A percentile compares a stretch with the other conserved stretches of the same genome.
Conservation (phyloP, 208 protist species). For the Leishmania tarentolae region DNA sequence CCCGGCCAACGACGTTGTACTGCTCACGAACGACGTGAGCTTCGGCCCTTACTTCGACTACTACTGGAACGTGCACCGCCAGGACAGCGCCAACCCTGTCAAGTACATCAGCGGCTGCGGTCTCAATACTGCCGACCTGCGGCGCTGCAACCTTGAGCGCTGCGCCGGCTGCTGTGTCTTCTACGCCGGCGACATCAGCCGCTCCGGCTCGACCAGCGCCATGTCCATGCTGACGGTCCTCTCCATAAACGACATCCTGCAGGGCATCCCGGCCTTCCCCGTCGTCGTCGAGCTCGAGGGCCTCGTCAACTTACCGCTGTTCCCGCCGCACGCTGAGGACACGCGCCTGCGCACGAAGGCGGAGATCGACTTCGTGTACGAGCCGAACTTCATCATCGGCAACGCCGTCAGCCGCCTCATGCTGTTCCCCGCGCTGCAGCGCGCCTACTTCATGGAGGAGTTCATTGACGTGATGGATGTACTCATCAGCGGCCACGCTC, state of each 20-base stretch:
- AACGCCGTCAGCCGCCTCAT: slow-evolving; percentile 83
- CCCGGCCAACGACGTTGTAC: slow-evolving; percentile 71
- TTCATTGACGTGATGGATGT: slow-evolving; percentile 83
- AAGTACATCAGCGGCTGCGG: slow-evolving; percentile 76
- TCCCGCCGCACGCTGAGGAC: slow-evolving; percentile 75
- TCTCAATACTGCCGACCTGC: slow-evolving; percentile 69
- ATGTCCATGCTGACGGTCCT: slow-evolving; percentile 78
- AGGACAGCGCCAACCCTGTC: slow-evolving; percentile 41
- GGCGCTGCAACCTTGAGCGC: slow-evolving; percentile 69
- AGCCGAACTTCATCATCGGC: slow-evolving; percentile 85
- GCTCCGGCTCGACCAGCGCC: slow-evolving; percentile 72
- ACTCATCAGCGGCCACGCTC: slow-evolving; percentile 67
- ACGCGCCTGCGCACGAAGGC: slow-evolving; percentile 58
- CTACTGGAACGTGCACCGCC: slow-evolving; percentile 46
- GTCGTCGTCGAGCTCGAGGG: slow-evolving; percentile 82
- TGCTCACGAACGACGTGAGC: slow-evolving; percentile 75
- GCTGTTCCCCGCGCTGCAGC: slow-evolving; percentile 70
- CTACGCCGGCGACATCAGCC: slow-evolving; percentile 74
- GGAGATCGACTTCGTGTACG: slow-evolving; percentile 77
- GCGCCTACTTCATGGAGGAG: slow-evolving; percentile 83
- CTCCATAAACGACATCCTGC: slow-evolving; percentile 74
- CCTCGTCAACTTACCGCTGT: slow-evolving; percentile 68
- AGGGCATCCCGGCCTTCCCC: slow-evolving; percentile 63
- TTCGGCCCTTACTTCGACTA: slow-evolving; percentile 77
- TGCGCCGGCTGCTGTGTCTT: slow-evolving; percentile 78